These are phyloP conservation scores for Phytomonas francai DNA, from an alignment of 208 protist species.

Conservation along the genomic window DNA sequence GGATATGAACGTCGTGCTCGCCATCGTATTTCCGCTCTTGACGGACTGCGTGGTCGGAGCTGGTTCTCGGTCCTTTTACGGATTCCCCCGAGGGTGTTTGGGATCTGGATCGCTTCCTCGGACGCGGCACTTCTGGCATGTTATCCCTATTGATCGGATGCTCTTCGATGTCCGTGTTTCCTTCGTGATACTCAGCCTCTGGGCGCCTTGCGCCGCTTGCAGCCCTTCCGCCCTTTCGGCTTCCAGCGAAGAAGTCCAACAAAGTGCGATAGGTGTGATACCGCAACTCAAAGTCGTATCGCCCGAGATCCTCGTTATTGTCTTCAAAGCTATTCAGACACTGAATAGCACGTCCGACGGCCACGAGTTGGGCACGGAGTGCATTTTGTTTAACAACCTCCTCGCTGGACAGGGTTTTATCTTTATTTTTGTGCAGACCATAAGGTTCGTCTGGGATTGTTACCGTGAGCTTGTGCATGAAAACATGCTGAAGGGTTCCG, in stretches of 20 bases:
- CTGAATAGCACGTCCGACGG: slow-evolving; percentile 45
- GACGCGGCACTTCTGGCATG: neutral
- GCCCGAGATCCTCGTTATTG: slow-evolving; percentile 32
- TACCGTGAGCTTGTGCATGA: slow-evolving; percentile 19
- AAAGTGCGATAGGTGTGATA: slow-evolving; percentile 81
- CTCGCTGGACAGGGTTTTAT: neutral
- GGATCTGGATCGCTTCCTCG: neutral
- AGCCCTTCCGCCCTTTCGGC: too few species aligned
- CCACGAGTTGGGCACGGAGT: slow-evolving; percentile 35
- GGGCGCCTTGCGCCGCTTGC: slow-evolving; percentile 11
- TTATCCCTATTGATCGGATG: too few species aligned
- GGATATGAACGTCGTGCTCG: slow-evolving; percentile 49
- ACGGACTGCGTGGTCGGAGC: slow-evolving; percentile 27
- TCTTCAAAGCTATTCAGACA: slow-evolving; percentile 77
- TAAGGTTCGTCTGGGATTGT: slow-evolving; percentile 3
- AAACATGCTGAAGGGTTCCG: slow-evolving; percentile 23
- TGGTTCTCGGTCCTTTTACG: too few species aligned
- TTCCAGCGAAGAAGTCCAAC: slow-evolving; percentile 63
- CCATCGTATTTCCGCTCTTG: slow-evolving; percentile 62
- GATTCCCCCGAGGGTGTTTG: too few species aligned
- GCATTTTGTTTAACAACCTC: slow-evolving; percentile 2
- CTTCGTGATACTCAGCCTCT: neutral
- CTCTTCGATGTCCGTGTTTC: slow-evolving; percentile 1
- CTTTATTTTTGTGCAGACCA: neutral
- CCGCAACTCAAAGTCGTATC: slow-evolving; percentile 85